These are phyloP conservation scores for Elaeis oleifera DNA, from an alignment of 202 grass and related monocot species.

Conservation along the genomic window DNA sequence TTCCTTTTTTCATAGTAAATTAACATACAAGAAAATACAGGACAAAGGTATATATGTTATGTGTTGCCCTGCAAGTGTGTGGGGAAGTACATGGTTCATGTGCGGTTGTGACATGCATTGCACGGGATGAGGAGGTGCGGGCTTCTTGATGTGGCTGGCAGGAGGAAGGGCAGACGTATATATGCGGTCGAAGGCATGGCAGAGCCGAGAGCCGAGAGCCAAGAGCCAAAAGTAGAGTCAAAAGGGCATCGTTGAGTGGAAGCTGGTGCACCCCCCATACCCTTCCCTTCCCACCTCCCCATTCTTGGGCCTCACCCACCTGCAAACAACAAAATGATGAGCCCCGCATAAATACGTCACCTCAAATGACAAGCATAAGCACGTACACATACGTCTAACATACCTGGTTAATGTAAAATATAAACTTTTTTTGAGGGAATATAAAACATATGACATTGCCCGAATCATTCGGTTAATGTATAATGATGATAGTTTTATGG, in stretches of 20 bases:
- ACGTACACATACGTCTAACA: too few species aligned
- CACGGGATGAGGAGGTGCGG: neutral
- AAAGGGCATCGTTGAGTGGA: neutral
- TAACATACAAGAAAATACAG: neutral
- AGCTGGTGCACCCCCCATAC: neutral
- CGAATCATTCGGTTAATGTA: too few species aligned
- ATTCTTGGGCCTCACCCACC: neutral
- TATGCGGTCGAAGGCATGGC: too few species aligned
- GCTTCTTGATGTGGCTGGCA: neutral
- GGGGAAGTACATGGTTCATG: neutral
- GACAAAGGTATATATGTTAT: neutral
- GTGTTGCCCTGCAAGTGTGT: neutral
- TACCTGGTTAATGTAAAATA: too few species aligned
- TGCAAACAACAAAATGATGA: neutral
- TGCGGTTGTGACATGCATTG: conserved; percentile 1
- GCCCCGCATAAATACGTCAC: neutral
- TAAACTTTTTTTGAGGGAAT: too few species aligned
- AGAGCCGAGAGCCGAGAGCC: neutral
- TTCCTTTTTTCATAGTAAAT: neutral
- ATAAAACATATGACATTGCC: too few species aligned
- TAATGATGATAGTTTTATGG: too few species aligned
- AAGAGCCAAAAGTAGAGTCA: neutral
- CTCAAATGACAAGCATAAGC: neutral
- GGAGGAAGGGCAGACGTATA: neutral
- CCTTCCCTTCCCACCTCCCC: neutral